A percentile compares a stretch with the other conserved stretches of the same genome.
Conservation (phyloP, 352 stramenopile species). For the Pythium aphanidermatum region DNA sequence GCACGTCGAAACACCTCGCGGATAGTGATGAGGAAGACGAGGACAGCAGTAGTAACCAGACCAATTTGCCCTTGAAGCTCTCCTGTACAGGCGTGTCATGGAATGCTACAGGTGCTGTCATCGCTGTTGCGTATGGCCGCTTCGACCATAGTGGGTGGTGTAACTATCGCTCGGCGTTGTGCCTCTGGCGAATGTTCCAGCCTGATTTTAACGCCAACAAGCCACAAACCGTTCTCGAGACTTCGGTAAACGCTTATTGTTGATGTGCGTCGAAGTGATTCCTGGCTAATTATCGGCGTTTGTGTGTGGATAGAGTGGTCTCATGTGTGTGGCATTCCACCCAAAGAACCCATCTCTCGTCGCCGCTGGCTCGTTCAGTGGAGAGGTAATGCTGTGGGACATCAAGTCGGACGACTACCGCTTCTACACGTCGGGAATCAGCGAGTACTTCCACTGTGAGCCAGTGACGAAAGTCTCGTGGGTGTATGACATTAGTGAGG, state of each 20-base stretch:
- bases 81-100: conserved; percentile 84
- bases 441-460: conserved; percentile 87
- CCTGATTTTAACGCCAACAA: conserved; percentile 59
- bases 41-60: conserved; percentile 3
- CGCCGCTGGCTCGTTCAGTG: conserved; percentile 82
- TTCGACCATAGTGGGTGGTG: conserved; percentile 86
- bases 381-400: conserved; percentile 82
- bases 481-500: conserved; percentile 67
- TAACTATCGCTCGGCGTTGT: conserved; percentile 81
- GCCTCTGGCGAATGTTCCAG: conserved; percentile 83
- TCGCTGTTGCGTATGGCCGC: conserved; percentile 79
- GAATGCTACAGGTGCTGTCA: conserved; percentile 78
- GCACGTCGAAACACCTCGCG: not conserved
- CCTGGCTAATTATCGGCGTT: no score
- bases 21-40: conserved; percentile 13
- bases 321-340: conserved; percentile 87
- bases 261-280: no score
- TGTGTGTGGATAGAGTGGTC: conserved; percentile 75
- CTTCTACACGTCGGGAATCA: conserved; percentile 71
- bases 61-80: conserved; percentile 42
- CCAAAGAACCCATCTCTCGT: conserved; percentile 77
- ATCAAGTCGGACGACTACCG: conserved; percentile 56
- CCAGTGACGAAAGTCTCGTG: conserved; percentile 78
- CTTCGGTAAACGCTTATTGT: conserved; percentile 44
- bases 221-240: conserved; percentile 69